Conservation (phyloP, 148 eudicot species). For the Hydrangea macrophylla region DNA sequence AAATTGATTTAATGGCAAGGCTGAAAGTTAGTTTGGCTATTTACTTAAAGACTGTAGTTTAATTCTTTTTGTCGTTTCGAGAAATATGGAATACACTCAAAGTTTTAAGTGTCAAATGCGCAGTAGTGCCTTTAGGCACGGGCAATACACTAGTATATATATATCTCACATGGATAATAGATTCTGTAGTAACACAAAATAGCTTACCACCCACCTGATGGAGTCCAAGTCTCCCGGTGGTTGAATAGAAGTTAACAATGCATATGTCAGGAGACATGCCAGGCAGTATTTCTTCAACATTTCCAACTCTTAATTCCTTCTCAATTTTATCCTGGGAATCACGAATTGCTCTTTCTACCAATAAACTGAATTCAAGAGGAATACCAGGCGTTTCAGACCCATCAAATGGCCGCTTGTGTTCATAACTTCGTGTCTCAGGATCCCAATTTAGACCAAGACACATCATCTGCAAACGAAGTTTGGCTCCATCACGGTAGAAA, state of each 20-base stretch:
- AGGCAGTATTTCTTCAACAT: conserved; percentile 46
- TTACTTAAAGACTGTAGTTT: too few relatives aligned
- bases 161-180: too few relatives aligned
- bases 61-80: too few relatives aligned
- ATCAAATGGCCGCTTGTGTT: conserved; percentile 30
- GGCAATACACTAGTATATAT: too few relatives aligned
- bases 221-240: conserved; percentile 58
- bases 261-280: conserved; percentile 56
- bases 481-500: conserved; percentile 49
- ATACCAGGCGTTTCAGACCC: conserved; percentile 36
- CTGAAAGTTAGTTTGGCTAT: too few relatives aligned
- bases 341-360: conserved; percentile 43
- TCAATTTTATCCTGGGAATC: conserved; percentile 38
- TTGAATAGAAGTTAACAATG: conserved; percentile 62
- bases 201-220: conserved; percentile 51
- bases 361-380: conserved; percentile 31
- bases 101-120: too few relatives aligned
- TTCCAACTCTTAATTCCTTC: conserved; percentile 4
- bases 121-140: too few relatives aligned
- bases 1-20: too few relatives aligned
- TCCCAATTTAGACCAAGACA: conserved; percentile 73
- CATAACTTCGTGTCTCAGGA: conserved; percentile 46
- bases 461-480: conserved; percentile 64
- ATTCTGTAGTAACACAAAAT: not conserved
- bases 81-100: too few relatives aligned